phyloP scores from a whole-genome alignment of 805 yeast genomes.

The Zygoascus ofunaensis region DNA sequence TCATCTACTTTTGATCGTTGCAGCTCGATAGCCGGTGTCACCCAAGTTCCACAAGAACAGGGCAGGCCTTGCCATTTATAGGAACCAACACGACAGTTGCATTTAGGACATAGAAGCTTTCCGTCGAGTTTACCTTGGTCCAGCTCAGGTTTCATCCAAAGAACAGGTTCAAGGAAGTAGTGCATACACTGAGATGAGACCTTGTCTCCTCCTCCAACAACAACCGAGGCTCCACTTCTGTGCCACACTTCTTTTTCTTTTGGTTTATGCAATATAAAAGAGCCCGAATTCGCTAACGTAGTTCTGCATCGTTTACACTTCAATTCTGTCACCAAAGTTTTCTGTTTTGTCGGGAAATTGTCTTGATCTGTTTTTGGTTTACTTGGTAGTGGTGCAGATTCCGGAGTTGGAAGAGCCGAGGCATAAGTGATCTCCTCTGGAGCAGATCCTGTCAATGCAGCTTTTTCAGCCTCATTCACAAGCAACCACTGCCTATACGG shows the following conservation, averaged over 20 bases:
- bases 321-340: slow-evolving; percentile 27
- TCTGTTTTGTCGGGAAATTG: background rate
- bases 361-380: background rate
- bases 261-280: slow-evolving; percentile 55
- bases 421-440: slow-evolving; percentile 3
- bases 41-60: slow-evolving; percentile 94
- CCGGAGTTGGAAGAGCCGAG: background rate
- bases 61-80: slow-evolving; percentile 92
- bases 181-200: slow-evolving; percentile 53
- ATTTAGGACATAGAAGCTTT: slow-evolving; percentile 74
- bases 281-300: slow-evolving; percentile 51
- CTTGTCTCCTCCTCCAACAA: slow-evolving; percentile 11
- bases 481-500: slow-evolving; percentile 35
- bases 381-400: background rate
- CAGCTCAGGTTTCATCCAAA: slow-evolving; percentile 84
- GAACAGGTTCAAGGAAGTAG: slow-evolving; percentile 76
- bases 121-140: slow-evolving; percentile 76
- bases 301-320: slow-evolving; percentile 81
- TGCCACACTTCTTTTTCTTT: slow-evolving; percentile 32
- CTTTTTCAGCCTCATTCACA: slow-evolving; percentile 13
- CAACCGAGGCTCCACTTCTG: slow-evolving; percentile 10
- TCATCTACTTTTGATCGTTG: slow-evolving; percentile 76
- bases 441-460: background rate
- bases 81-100: slow-evolving; percentile 78
- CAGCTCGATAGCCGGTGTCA: slow-evolving; percentile 81